Evolutionary conservation across 305 asterid genomes (phyloP).

Genomic region (Rubia occidens): DNA sequence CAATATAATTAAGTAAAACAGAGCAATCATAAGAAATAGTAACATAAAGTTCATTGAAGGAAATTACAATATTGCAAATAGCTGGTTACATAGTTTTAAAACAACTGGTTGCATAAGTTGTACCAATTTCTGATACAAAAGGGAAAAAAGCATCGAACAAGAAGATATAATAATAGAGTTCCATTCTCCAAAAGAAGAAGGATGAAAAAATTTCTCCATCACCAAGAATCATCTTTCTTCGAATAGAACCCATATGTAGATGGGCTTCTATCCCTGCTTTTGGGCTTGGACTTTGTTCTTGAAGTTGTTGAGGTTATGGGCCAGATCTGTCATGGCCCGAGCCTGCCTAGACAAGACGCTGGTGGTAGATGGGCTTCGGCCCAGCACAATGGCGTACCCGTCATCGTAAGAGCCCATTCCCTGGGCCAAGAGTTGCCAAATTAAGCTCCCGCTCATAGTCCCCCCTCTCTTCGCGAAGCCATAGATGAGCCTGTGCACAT

Average conservation of each 20-base stretch:
- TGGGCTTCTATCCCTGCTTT: not conserved
- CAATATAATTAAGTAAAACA: no score
- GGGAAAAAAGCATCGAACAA: not conserved
- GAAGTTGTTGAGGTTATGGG: constrained; percentile 1
- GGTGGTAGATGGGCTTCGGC: constrained; percentile 26
- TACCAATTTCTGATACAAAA: not conserved
- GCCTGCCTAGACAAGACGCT: constrained; percentile 29
- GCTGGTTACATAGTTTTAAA: not conserved
- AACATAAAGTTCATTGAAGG: not conserved
- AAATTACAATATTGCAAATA: not conserved
- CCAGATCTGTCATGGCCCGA: constrained; percentile 23
- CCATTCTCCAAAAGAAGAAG: not conserved
- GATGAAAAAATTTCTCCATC: not conserved
- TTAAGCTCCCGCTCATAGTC: constrained; percentile 57
- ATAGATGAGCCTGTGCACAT: constrained; percentile 39
- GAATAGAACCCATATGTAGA: not conserved
- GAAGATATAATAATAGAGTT: not conserved
- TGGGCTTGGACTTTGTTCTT: not conserved
- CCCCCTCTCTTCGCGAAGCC: constrained; percentile 46
- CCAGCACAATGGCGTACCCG: constrained; percentile 31
- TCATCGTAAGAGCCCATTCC: constrained; percentile 47
- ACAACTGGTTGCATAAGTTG: no score
- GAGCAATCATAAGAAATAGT: not conserved
- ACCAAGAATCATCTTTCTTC: not conserved
- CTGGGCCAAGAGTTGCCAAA: constrained; percentile 61